These are phyloP conservation scores for Russula ochroleuca DNA, from an alignment of 768 basidiomycete species.

Conservation along the genomic window DNA sequence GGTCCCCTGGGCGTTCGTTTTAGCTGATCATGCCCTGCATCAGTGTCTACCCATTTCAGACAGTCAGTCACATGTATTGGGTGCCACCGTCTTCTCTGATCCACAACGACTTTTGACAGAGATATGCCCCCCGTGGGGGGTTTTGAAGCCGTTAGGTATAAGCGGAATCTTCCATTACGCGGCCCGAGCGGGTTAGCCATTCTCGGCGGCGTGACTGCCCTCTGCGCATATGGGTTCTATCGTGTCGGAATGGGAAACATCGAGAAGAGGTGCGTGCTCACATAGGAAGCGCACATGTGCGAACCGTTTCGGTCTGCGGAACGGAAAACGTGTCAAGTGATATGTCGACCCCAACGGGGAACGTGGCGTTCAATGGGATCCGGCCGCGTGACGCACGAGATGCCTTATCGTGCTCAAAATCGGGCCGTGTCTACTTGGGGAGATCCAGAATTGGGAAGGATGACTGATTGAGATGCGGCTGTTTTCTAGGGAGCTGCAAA, in stretches of 20 bases:
- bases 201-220: slow-evolving; percentile 77
- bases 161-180: slow-evolving; percentile 87
- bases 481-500: slow-evolving; percentile 72
- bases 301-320: slow-evolving; percentile 48
- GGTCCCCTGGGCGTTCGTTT: slow-evolving; percentile 9
- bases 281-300: slow-evolving; percentile 9
- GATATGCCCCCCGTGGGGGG: slow-evolving; percentile 96
- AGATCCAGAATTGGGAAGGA: slow-evolving; percentile 17
- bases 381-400: slow-evolving; percentile 47
- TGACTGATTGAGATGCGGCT: slow-evolving; percentile 19
- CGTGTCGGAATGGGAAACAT: slow-evolving; percentile 85
- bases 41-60: slow-evolving; percentile 59
- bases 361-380: slow-evolving; percentile 64
- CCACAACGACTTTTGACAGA: slow-evolving; percentile 42
- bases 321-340: slow-evolving; percentile 59
- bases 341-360: slow-evolving; percentile 53
- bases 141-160: slow-evolving; percentile 90
- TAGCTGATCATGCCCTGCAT: slow-evolving; percentile 15
- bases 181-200: slow-evolving; percentile 82
- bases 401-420: slow-evolving; percentile 41
- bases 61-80: slow-evolving; percentile 45
- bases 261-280: slow-evolving; percentile 76
- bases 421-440: slow-evolving; percentile 22
- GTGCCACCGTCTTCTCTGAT: slow-evolving; percentile 25
- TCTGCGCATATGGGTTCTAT: slow-evolving; percentile 92